Base-by-base conservation (phyloP, 2,329 filamentous ascomycete genomes). In the Lojkania enalia region DNA sequence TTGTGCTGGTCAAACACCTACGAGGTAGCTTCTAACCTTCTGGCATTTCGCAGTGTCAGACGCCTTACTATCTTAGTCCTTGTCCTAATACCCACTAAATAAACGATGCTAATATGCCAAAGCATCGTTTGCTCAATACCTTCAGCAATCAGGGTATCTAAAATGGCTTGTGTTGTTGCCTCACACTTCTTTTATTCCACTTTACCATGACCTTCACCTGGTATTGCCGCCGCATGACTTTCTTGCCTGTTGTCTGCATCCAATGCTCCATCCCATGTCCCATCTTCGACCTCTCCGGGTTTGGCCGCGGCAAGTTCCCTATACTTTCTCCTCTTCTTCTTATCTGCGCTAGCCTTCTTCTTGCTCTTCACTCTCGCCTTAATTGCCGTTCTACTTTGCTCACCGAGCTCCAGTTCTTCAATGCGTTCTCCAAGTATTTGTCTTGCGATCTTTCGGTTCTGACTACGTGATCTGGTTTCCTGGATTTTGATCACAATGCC, bases 401-500 rank as follows among this genome's bases (percentile, higher is more conserved):
- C 79, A 2, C 92, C 92, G 56, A 89, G 85, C 55, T 82, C 75
- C 25, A 86, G 58, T 55, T 87, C 78, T 69, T 99, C 94, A n/a
- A 89, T 74, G 58, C 80, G 83, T 57, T 88, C 84, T 18, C 87
- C 88, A 20, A 96, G 77, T 31, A 95, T 75, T 54, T 84, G 77
- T 30, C 91, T 81, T 11, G 94, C 94, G 51, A 89, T 86, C 69
- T 87, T 91, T 52, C 91, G 83, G 68, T 99, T 99, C 71, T 95
- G 88, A 45, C 81, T 81, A 14, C 90, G 83, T 1, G 88, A 95
- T 36, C 94, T 85, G 6, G 94, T 97, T 15, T 86, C 90, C 72
- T 99, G 94, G 44, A 84, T 92, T 74, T 99, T 99, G 52, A 99
- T 82, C 12, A 97, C 91, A 41, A 96, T 83, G 49, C 92, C 92